These are phyloP conservation scores for Smittium culicis DNA, from an alignment of 371 early-diverging fungal species.

Conservation along the genomic window DNA sequence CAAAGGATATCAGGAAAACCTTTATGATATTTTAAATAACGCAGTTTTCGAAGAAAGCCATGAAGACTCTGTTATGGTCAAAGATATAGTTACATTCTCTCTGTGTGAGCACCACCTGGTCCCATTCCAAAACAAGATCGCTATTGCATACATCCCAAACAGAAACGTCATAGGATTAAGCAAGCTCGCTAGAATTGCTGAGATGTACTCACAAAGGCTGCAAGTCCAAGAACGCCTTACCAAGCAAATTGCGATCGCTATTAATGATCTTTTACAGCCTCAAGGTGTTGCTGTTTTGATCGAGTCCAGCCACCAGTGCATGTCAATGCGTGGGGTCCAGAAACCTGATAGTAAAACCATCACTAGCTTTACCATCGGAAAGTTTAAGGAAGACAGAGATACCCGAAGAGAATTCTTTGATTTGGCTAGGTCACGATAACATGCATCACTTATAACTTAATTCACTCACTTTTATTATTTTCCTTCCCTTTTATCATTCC, in stretches of 20 bases:
- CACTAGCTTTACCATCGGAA: conserved; percentile 91
- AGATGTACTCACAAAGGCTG: conserved; percentile 89
- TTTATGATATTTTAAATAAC: conserved; percentile 64
- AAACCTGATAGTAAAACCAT: conserved; percentile 89
- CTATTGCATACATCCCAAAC: conserved; percentile 93
- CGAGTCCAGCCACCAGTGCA: conserved; percentile 88
- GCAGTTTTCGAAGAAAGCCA: conserved; percentile 95
- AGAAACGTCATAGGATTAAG: conserved; percentile 86
- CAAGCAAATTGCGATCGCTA: conserved; percentile 83
- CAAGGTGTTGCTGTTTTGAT: conserved; percentile 96
- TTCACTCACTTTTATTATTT: background rate
- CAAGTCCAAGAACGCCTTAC: conserved; percentile 97
- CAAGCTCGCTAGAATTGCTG: conserved; percentile 94
- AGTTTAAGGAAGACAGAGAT: conserved; percentile 77
- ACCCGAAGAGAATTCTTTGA: conserved; percentile 93
- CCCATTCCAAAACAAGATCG: conserved; percentile 90
- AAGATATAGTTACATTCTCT: conserved; percentile 86
- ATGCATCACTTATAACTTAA: background rate
- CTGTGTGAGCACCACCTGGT: conserved; percentile 98
- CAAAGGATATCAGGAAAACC: conserved; percentile 83
- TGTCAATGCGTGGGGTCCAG: conserved; percentile 89
- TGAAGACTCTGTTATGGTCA: conserved; percentile 96
- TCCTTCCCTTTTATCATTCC: background rate
- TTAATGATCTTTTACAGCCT: conserved; percentile 83
- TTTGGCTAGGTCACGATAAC: conserved; percentile 23